A percentile compares a stretch with the other conserved stretches of the same genome.
Conservation (phyloP, 2,329 filamentous ascomycete species). For the Hypoxylon rubiginosum region DNA sequence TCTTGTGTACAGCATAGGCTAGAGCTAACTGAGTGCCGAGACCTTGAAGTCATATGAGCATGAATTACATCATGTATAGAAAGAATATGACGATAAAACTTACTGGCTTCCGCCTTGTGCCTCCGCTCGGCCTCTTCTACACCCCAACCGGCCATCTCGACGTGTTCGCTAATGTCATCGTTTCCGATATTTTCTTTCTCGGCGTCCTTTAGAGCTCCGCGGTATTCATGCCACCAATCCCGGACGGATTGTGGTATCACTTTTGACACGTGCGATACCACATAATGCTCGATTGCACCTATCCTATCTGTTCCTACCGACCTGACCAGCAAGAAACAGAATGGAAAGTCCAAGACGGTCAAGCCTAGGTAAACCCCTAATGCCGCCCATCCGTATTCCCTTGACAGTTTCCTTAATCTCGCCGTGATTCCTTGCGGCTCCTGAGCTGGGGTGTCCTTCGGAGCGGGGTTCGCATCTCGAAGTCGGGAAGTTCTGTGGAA, state of each 20-base stretch:
- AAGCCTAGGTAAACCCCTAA: slow-evolving; percentile 90
- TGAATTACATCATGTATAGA: slow-evolving; percentile 1
- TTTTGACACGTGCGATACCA: slow-evolving; percentile 71
- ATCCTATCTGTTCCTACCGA: slow-evolving; percentile 88
- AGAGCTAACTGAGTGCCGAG: slow-evolving; percentile 86
- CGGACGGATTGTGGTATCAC: slow-evolving; percentile 72
- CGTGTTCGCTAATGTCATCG: slow-evolving; percentile 59
- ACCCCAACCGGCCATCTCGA: slow-evolving; percentile 69
- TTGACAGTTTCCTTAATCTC: slow-evolving; percentile 83
- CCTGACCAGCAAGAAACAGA: slow-evolving; percentile 91
- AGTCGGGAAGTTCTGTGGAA: slow-evolving; percentile 47
- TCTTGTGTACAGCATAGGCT: slow-evolving; percentile 98
- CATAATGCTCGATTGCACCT: slow-evolving; percentile 77
- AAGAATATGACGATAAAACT: slow-evolving; percentile 56
- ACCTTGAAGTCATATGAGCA: slow-evolving; percentile 57
- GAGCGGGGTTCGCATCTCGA: slow-evolving; percentile 45
- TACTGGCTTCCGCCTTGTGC: slow-evolving; percentile 79
- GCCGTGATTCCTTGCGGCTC: slow-evolving; percentile 69
- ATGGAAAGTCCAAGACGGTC: slow-evolving; percentile 90
- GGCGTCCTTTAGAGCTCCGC: slow-evolving; percentile 61
- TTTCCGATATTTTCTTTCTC: slow-evolving; percentile 60
- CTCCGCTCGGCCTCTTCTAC: slow-evolving; percentile 73
- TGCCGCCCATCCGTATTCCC: slow-evolving; percentile 95
- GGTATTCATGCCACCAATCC: slow-evolving; percentile 64
- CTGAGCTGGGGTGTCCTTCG: slow-evolving; percentile 35